Percentiles rank a stretch among this genome's conserved stretches.
Evolutionary conservation across 2,329 filamentous ascomycete genomes (phyloP).

Genomic region (Xylariaceae sp.): DNA sequence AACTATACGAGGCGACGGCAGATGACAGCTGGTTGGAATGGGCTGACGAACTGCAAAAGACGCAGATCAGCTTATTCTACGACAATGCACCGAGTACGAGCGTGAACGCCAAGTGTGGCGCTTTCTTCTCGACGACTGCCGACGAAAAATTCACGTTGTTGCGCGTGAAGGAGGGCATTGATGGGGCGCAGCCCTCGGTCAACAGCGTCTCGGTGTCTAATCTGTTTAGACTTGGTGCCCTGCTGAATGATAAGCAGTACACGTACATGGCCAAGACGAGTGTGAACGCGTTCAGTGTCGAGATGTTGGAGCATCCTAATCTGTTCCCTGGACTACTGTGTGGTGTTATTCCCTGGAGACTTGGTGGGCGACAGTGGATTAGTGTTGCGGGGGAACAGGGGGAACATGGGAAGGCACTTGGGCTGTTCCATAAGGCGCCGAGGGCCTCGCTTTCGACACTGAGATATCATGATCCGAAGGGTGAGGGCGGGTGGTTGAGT

Average conservation of each 20-base stretch:
- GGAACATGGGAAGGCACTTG: not conserved
- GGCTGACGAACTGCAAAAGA: constrained; percentile 76
- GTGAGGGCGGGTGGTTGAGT: constrained; percentile 18
- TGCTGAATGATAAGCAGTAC: constrained; percentile 65
- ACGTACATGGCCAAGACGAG: constrained; percentile 65
- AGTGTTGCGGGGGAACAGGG: constrained; percentile 19
- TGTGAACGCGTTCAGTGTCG: constrained; percentile 80
- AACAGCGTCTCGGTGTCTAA: constrained; percentile 87
- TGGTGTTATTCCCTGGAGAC: constrained; percentile 67
- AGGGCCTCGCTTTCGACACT: constrained; percentile 26
- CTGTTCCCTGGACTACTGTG: constrained; percentile 79
- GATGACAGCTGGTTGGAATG: constrained; percentile 73
- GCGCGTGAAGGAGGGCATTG: constrained; percentile 91
- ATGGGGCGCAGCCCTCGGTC: constrained; percentile 82
- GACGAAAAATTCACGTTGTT: constrained; percentile 69
- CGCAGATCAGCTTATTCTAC: constrained; percentile 73
- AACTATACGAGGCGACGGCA: constrained; percentile 79
- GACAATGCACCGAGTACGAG: constrained; percentile 46
- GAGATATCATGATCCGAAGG: constrained; percentile 18
- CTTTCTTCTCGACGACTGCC: constrained; percentile 68
- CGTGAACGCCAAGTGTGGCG: constrained; percentile 45
- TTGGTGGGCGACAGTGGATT: constrained; percentile 55
- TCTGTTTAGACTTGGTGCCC: constrained; percentile 70
- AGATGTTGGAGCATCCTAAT: constrained; percentile 90
- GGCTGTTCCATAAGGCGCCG: constrained; percentile 21